phyloP scores from a whole-genome alignment of 2,329 filamentous ascomycete species.

The Pseudocercospora fuligena region DNA sequence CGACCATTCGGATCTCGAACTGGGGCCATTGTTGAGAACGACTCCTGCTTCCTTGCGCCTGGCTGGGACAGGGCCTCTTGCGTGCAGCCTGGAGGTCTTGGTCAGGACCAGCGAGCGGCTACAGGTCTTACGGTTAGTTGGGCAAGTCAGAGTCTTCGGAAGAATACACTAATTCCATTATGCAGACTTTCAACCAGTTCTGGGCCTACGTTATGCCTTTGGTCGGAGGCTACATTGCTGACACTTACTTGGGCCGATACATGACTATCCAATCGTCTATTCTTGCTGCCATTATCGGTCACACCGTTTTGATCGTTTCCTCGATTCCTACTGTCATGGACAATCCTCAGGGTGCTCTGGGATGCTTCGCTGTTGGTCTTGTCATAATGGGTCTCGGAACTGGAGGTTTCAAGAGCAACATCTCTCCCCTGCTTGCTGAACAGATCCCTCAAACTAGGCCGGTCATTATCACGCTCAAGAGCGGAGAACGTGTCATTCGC shows the following conservation, averaged over 20 bases:
- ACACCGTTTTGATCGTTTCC: constrained; percentile 68
- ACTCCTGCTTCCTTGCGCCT: constrained; percentile 39
- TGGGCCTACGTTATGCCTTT: constrained; percentile 56
- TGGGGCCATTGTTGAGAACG: constrained; percentile 44
- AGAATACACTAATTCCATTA: not conserved
- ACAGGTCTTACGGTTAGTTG: constrained; percentile 45
- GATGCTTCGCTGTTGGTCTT: constrained; percentile 66
- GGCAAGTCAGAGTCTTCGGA: not conserved
- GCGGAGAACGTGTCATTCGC: constrained; percentile 52
- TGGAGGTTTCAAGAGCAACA: constrained; percentile 81
- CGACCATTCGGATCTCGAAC: constrained; percentile 43
- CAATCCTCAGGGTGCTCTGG: constrained; percentile 60
- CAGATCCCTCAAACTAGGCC: constrained; percentile 49
- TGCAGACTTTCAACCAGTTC: constrained; percentile 51
- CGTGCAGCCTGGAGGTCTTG: constrained; percentile 46
- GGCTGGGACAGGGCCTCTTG: constrained; percentile 40
- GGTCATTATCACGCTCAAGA: constrained; percentile 45
- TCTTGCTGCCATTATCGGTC: constrained; percentile 67
- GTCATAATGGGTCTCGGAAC: constrained; percentile 74
- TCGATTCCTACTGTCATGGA: constrained; percentile 68
- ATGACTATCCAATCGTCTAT: constrained; percentile 71
- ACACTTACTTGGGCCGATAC: constrained; percentile 71
- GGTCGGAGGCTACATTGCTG: constrained; percentile 59
- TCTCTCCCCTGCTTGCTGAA: constrained; percentile 58
- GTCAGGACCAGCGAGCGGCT: constrained; percentile 49